Conservation (phyloP, 108 stramenopile genomes). For the Aurantiochytrium sp. region DNA sequence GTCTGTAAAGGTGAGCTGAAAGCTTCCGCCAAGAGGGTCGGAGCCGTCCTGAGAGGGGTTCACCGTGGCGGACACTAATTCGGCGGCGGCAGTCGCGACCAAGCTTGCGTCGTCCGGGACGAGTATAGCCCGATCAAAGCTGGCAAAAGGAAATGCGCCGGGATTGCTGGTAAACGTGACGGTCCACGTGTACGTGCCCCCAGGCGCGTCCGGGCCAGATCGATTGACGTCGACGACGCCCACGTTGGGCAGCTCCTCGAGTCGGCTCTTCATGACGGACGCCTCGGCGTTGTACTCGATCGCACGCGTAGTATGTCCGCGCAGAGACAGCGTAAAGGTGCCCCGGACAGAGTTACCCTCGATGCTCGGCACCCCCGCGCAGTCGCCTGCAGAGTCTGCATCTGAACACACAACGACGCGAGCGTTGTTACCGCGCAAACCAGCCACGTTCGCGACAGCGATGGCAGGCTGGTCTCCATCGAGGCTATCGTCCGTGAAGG, state of each 20-base stretch:
- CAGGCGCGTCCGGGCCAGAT: conserved; percentile 56
- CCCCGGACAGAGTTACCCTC: conserved; percentile 68
- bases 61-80: not conserved
- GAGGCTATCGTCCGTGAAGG: conserved; percentile 62
- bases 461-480: conserved; percentile 72
- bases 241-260: conserved; percentile 71
- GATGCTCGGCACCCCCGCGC: conserved; percentile 44
- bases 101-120: conserved; percentile 38
- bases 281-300: conserved; percentile 76
- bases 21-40: conserved; percentile 57
- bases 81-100: not conserved
- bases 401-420: not conserved
- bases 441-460: conserved; percentile 32
- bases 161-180: conserved; percentile 74
- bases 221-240: conserved; percentile 65
- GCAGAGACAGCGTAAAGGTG: conserved; percentile 59
- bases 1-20: conserved; percentile 50
- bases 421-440: not conserved
- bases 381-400: conserved; percentile 31
- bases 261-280: conserved; percentile 54
- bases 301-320: conserved; percentile 57
- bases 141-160: conserved; percentile 67
- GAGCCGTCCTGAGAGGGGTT: not conserved
- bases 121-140: conserved; percentile 59
- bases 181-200: conserved; percentile 66